Evolutionary conservation across 345 rosid species (phyloP).

Genomic region (Xanthoceras sorbifolium): DNA sequence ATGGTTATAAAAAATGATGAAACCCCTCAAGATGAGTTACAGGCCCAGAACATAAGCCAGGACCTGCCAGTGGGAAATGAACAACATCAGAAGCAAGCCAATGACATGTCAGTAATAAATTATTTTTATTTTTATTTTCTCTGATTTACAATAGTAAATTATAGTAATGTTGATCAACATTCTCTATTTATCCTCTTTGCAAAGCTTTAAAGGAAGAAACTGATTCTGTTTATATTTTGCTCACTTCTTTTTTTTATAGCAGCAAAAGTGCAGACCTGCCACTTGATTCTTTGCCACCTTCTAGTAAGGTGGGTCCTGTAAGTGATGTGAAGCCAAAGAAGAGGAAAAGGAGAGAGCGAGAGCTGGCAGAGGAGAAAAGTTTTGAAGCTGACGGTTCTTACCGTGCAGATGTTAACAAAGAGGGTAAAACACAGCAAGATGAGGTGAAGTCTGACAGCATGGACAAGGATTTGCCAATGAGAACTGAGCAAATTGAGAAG

Average conservation of each 20-base stretch:
- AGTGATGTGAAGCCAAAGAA: constrained; percentile 22
- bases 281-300: not conserved
- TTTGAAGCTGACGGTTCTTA: constrained; percentile 4
- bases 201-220: not conserved
- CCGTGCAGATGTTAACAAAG: not conserved
- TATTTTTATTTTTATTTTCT: not conserved
- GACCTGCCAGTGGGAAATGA: not conserved
- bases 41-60: not conserved
- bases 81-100: not conserved
- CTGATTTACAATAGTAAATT: no score
- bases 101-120: constrained; percentile 9
- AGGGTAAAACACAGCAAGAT: constrained; percentile 2
- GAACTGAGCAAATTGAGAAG: constrained; percentile 32
- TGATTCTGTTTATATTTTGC: not conserved
- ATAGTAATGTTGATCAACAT: not conserved
- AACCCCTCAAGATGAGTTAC: not conserved
- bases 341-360: constrained; percentile 17
- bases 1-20: constrained; percentile 3
- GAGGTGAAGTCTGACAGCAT: constrained; percentile 10
- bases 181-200: not conserved
- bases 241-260: not conserved
- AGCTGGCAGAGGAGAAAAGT: not conserved
- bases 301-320: constrained; percentile 10
- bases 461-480: not conserved
- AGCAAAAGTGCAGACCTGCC: constrained; percentile 10